A percentile compares a stretch with the other conserved stretches of the same genome.
Conservation (phyloP, 441 rosid genomes). For the Geranium incanum region DNA sequence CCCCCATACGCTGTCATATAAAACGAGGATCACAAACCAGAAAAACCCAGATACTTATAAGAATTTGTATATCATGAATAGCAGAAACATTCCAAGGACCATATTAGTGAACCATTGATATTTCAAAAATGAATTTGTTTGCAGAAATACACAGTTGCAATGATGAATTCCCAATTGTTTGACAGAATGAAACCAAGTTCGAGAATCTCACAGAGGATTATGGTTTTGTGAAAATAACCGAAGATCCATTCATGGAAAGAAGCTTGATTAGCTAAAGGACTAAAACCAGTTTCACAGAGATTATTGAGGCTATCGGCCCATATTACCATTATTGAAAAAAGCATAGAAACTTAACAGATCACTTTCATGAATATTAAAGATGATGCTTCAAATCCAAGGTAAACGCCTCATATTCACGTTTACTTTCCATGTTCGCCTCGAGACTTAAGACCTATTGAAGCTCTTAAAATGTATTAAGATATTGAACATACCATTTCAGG, state of each 20-base stretch:
- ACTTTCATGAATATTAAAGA: not conserved
- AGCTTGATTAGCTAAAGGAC: not conserved
- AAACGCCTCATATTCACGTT: not conserved
- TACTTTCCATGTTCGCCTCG: not conserved
- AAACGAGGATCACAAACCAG: constrained; percentile 7
- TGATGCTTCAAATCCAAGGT: not conserved
- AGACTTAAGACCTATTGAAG: constrained; percentile 1
- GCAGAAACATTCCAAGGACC: not conserved
- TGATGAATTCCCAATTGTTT: not conserved
- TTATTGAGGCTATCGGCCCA: not conserved
- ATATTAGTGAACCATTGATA: too few species aligned
- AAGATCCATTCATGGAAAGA: not conserved
- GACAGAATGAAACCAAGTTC: not conserved
- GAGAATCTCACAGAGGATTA: not conserved
- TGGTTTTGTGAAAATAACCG: not conserved
- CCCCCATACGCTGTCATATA: constrained; percentile 26
- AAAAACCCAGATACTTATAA: not conserved
- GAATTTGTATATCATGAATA: not conserved
- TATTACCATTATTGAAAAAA: not conserved
- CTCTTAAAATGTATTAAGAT: not conserved
- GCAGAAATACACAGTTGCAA: not conserved
- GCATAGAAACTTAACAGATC: not conserved
- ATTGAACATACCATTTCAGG: constrained; percentile 44
- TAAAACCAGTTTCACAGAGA: not conserved
- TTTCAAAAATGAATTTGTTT: not conserved